Evolutionary conservation across 108 stramenopile genomes (phyloP).

Genomic region (Cyclotella choctawhatcheeana): DNA sequence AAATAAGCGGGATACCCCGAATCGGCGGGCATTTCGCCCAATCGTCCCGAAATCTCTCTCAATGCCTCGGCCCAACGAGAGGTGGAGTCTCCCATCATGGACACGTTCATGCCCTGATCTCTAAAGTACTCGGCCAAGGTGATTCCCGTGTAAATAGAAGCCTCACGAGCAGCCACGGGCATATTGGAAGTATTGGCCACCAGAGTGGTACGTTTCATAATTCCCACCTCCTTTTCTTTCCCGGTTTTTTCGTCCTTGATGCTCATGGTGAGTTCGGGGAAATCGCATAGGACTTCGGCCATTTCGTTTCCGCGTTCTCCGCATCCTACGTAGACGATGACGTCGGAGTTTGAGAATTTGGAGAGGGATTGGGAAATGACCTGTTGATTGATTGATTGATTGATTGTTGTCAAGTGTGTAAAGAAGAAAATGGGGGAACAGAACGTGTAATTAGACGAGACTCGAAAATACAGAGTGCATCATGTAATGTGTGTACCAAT

Average conservation of each 20-base stretch:
- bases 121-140: conserved; percentile 98
- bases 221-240: conserved; percentile 94
- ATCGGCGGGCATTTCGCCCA: conserved; percentile 99
- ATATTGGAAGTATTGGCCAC: conserved; percentile 99
- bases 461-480: too few relatives aligned
- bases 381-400: too few relatives aligned
- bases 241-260: conserved; percentile 87
- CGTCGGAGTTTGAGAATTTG: conserved; percentile 98
- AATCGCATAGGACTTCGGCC: conserved; percentile 99
- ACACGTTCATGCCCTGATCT: conserved; percentile 99
- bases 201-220: conserved; percentile 99
- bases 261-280: conserved; percentile 99
- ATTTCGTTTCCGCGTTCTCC: conserved; percentile 99
- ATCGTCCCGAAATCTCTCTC: conserved; percentile 99
- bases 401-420: too few relatives aligned
- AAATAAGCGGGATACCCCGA: conserved; percentile 99
- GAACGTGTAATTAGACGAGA: too few relatives aligned
- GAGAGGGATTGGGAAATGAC: conserved; percentile 98
- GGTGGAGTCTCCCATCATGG: conserved; percentile 99
- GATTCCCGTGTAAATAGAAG: conserved; percentile 99
- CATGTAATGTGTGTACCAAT: too few relatives aligned
- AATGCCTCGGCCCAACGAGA: conserved; percentile 99
- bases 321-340: conserved; percentile 90
- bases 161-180: conserved; percentile 99
- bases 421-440: too few relatives aligned